Percentiles rank a stretch among this genome's conserved stretches.
These are phyloP conservation scores for Chaetomiaceae sp. DNA, from an alignment of 2,329 filamentous ascomycete genomes.

Conservation along the genomic window DNA sequence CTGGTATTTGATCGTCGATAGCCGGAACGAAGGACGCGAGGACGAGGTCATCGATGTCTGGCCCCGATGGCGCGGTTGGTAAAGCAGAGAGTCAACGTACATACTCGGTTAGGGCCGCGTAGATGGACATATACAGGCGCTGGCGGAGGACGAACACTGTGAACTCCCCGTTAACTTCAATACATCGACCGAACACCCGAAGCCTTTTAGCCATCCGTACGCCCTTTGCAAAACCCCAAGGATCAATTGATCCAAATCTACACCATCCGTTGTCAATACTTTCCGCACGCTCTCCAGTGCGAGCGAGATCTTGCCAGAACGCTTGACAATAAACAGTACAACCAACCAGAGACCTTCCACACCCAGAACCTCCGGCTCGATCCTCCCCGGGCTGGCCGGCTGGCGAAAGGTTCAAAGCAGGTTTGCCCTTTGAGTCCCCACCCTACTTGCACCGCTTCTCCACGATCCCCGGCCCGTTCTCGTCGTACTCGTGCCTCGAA, in stretches of 20 bases:
- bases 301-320: no score
- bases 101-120: no score
- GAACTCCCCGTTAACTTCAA: not conserved
- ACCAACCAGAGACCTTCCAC: no score
- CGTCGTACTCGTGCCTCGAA: conserved; percentile 92
- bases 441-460: conserved; percentile 89
- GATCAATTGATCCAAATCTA: not conserved
- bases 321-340: no score
- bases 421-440: not conserved
- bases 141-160: no score
- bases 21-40: conserved; percentile 44
- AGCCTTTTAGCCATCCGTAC: not conserved
- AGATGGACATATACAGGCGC: no score
- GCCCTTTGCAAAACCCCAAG: not conserved
- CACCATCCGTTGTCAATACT: no score
- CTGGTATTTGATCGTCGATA: conserved; percentile 70
- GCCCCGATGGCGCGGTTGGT: conserved; percentile 67
- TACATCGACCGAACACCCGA: not conserved
- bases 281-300: no score
- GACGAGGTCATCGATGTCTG: conserved; percentile 69
- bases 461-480: conserved; percentile 83
- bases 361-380: no score
- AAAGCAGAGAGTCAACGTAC: conserved; percentile 16
- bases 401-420: not conserved
- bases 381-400: no score